Conservation (phyloP, 2,329 filamentous ascomycete genomes). For the Pseudocercospora musae region DNA sequence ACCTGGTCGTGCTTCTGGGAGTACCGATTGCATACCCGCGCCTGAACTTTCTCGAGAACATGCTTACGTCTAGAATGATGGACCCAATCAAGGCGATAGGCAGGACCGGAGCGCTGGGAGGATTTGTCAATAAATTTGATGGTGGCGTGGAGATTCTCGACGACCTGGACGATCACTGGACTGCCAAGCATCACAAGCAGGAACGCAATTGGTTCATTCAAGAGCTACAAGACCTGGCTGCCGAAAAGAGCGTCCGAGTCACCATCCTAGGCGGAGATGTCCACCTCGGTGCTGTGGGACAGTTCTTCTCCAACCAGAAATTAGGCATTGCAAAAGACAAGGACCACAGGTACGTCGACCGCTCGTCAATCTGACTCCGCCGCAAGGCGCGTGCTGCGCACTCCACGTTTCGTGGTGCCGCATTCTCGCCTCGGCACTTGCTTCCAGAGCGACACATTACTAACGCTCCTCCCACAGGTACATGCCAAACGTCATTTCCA, state of each 20-base stretch:
- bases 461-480: conserved; percentile 54
- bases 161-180: conserved; percentile 96
- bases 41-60: conserved; percentile 59
- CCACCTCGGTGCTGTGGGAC: conserved; percentile 84
- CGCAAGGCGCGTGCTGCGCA: not conserved
- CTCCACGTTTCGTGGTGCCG: not conserved
- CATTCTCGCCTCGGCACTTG: not conserved
- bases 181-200: conserved; percentile 86
- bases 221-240: conserved; percentile 88
- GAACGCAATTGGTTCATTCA: conserved; percentile 85
- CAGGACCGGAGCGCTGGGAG: conserved; percentile 75
- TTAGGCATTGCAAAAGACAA: conserved; percentile 73
- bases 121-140: conserved; percentile 82
- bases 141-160: conserved; percentile 88
- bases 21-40: conserved; percentile 55
- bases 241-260: conserved; percentile 84
- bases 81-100: conserved; percentile 86
- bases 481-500: conserved; percentile 93
- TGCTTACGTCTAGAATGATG: conserved; percentile 79
- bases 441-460: not conserved
- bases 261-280: conserved; percentile 94
- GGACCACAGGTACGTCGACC: too few species aligned
- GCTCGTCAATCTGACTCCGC: too few species aligned
- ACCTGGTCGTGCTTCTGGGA: conserved; percentile 81
- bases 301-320: conserved; percentile 91